Percentiles rank a stretch among this genome's conserved stretches.
Conservation (phyloP, 1,284 basidiomycete genomes). For the Ceratobasidium sp. region DNA sequence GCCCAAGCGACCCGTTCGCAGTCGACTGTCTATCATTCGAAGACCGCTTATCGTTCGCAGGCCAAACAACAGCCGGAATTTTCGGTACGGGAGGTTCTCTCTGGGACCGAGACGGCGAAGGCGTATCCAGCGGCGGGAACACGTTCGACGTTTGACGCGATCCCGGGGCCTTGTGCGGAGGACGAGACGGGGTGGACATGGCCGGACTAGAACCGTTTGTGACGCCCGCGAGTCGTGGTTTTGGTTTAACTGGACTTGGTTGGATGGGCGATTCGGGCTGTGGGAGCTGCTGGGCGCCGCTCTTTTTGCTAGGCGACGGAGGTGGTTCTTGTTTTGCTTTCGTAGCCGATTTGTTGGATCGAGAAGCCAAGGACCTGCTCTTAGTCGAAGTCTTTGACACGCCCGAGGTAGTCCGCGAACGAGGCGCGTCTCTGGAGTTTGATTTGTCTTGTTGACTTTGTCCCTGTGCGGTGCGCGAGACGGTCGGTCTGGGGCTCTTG, state of each 20-base stretch:
- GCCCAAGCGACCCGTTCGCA: slow-evolving; percentile 21
- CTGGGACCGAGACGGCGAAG: not conserved
- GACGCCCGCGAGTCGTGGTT: slow-evolving; percentile 29
- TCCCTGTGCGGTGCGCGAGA: slow-evolving; percentile 31
- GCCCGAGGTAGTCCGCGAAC: slow-evolving; percentile 40
- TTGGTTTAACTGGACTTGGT: slow-evolving; percentile 35
- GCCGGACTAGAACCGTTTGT: not conserved
- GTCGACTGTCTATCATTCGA: no score
- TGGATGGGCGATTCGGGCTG: slow-evolving; percentile 35
- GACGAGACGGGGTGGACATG: slow-evolving; percentile 21
- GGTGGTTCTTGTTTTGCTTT: not conserved
- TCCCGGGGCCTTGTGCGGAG: slow-evolving; percentile 14
- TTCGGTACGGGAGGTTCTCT: not conserved
- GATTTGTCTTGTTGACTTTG: no score
- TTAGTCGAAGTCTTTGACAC: slow-evolving; percentile 43
- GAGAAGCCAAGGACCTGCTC: slow-evolving; percentile 53
- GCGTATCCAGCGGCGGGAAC: slow-evolving; percentile 34
- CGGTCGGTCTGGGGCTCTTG: slow-evolving; percentile 37
- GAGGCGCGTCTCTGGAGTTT: slow-evolving; percentile 30
- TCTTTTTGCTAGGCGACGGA: slow-evolving; percentile 25
- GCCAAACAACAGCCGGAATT: slow-evolving; percentile 17
- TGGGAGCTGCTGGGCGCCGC: not conserved
- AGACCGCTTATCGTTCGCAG: slow-evolving; percentile 12
- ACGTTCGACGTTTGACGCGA: slow-evolving; percentile 34
- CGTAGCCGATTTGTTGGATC: not conserved